Conservation (phyloP, 148 eudicot species). For the Tetragonia tetragonoides region DNA sequence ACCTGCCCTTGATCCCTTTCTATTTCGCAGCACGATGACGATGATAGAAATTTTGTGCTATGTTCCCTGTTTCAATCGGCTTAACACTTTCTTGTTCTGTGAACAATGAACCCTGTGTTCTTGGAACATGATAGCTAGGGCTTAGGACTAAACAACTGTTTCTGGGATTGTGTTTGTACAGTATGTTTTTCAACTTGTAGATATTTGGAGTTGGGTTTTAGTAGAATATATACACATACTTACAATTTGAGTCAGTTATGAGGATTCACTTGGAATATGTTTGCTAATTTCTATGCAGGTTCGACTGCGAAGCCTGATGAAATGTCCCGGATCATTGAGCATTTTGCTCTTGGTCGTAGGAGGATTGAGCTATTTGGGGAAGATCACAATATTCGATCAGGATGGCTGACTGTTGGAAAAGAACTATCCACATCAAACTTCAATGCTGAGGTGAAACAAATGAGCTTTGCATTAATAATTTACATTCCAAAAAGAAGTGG, state of each 20-base stretch:
- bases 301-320: constrained; percentile 97
- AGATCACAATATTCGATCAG: constrained; percentile 88
- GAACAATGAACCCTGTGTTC: neutral
- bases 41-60: neutral
- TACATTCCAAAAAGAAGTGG: neutral
- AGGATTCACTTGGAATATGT: constrained; percentile 4
- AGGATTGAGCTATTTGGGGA: constrained; percentile 95
- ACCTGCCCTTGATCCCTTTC: neutral
- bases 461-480: neutral
- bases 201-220: neutral
- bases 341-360: constrained; percentile 94
- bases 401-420: constrained; percentile 96
- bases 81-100: neutral
- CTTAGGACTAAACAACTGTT: neutral
- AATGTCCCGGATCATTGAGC: constrained; percentile 92
- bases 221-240: neutral
- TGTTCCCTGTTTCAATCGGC: neutral
- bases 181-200: neutral
- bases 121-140: constrained; percentile 1
- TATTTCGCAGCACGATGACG: neutral
- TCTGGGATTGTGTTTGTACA: neutral
- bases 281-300: constrained; percentile 43
- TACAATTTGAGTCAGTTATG: neutral
- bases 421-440: constrained; percentile 84
- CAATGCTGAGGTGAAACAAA: constrained; percentile 53